A percentile compares a stretch with the other conserved stretches of the same genome.
These are phyloP conservation scores for Phialophora tarda DNA, from an alignment of 2,329 filamentous ascomycete species.

Conservation along the genomic window DNA sequence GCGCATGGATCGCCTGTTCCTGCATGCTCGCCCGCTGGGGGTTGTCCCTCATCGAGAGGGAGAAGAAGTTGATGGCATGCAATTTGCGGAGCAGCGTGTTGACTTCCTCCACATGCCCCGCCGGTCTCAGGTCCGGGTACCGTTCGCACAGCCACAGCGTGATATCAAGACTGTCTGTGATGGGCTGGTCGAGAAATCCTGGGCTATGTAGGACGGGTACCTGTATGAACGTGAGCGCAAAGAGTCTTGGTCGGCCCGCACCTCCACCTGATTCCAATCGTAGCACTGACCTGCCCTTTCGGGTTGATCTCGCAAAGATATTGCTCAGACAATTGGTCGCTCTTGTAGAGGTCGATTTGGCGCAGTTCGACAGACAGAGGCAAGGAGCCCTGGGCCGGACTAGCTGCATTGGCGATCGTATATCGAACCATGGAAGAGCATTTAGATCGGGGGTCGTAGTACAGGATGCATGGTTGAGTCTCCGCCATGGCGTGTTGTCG, in stretches of 20 bases:
- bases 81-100: conserved; percentile 13
- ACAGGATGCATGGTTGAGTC: conserved; percentile 18
- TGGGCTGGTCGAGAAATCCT: conserved; percentile 16
- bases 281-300: conserved; percentile 23
- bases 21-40: conserved; percentile 5
- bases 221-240: background rate
- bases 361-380: background rate
- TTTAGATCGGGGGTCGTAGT: conserved; percentile 20
- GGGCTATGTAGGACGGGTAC: conserved; percentile 10
- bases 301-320: conserved; percentile 21
- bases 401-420: conserved; percentile 7
- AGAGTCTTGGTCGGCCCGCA: background rate
- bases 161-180: conserved; percentile 25
- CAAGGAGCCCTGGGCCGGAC: background rate
- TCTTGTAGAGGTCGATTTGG: conserved; percentile 14
- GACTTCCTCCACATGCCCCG: conserved; percentile 10
- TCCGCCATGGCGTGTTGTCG: conserved; percentile 1
- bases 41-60: conserved; percentile 5
- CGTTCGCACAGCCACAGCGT: conserved; percentile 21
- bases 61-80: conserved; percentile 26
- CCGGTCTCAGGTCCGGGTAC: conserved; percentile 12
- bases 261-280: too few species aligned
- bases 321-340: conserved; percentile 17
- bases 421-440: conserved; percentile 24
- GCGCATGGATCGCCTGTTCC: conserved; percentile 4